phyloP scores from a whole-genome alignment of 1,139 yeast genomes.

The Meyerozyma carpophila region DNA sequence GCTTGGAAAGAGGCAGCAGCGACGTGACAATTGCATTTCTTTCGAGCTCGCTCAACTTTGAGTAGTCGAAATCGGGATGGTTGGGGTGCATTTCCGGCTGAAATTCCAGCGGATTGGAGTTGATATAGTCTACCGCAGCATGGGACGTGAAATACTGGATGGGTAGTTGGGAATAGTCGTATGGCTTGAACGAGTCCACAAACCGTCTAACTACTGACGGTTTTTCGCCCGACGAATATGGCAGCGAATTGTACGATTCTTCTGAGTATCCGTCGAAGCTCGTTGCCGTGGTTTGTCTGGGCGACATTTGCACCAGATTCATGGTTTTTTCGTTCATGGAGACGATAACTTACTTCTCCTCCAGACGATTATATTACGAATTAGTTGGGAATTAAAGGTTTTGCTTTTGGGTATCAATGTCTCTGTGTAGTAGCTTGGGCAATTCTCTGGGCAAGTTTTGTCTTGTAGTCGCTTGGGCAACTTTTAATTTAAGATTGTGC shows the following conservation, averaged over 20 bases:
- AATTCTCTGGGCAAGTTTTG: no score
- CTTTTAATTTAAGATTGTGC: no score
- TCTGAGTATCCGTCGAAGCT: neutral
- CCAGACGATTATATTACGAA: no score
- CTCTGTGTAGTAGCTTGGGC: no score
- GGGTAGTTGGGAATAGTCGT: conserved; percentile 19
- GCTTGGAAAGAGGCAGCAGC: conserved; percentile 62
- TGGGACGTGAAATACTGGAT: neutral
- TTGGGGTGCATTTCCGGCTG: conserved; percentile 8
- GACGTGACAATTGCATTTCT: conserved; percentile 60
- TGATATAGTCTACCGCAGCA: neutral
- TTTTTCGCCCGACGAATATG: neutral
- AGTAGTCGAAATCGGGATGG: conserved; percentile 27
- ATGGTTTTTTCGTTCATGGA: neutral
- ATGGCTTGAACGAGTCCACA: conserved; percentile 24
- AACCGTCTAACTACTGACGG: conserved; percentile 12
- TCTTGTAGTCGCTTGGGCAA: no score
- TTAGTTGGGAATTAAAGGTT: no score
- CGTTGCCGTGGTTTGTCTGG: neutral
- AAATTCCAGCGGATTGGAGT: conserved; percentile 1
- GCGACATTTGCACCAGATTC: conserved; percentile 1
- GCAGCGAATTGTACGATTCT: neutral
- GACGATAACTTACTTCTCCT: neutral
- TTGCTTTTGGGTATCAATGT: no score
- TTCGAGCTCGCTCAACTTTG: conserved; percentile 23